A percentile compares a stretch with the other conserved stretches of the same genome.
Evolutionary conservation across 495 filamentous ascomycete species (phyloP).

Genomic region (Aspergillus cavernicola): DNA sequence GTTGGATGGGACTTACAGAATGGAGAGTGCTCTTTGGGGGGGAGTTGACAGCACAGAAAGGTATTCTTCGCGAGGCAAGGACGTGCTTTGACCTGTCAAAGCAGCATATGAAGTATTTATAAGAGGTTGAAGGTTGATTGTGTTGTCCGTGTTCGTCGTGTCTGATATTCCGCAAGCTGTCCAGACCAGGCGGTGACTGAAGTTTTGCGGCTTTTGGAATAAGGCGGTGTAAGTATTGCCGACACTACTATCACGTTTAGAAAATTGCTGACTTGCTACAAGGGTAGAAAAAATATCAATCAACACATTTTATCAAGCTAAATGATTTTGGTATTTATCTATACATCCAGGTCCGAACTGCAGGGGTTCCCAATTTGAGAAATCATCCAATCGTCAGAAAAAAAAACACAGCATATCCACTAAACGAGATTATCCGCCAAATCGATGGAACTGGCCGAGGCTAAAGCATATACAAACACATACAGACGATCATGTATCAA

Average conservation of each 20-base stretch:
- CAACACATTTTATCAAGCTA: no score
- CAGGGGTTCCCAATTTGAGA: conserved; percentile 11
- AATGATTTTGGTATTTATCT: no score
- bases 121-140: not conserved
- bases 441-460: conserved; percentile 3
- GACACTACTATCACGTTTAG: no score
- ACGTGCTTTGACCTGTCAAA: not conserved
- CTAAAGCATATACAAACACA: conserved; percentile 3
- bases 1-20: not conserved
- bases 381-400: conserved; percentile 4
- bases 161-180: conserved; percentile 15
- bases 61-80: not conserved
- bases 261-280: no score
- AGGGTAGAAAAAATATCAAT: no score
- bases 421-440: not conserved
- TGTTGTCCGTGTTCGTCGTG: no score
- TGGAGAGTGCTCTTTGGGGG: not conserved
- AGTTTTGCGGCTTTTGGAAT: not conserved
- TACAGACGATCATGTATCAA: not conserved
- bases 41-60: not conserved
- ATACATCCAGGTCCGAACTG: conserved; percentile 12
- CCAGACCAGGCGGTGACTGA: conserved; percentile 11
- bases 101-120: not conserved
- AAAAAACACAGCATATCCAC: not conserved
- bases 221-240: conserved; percentile 10